Evolutionary conservation across 2,329 filamentous ascomycete species (phyloP).

Genomic region (Cercospora beticola): DNA sequence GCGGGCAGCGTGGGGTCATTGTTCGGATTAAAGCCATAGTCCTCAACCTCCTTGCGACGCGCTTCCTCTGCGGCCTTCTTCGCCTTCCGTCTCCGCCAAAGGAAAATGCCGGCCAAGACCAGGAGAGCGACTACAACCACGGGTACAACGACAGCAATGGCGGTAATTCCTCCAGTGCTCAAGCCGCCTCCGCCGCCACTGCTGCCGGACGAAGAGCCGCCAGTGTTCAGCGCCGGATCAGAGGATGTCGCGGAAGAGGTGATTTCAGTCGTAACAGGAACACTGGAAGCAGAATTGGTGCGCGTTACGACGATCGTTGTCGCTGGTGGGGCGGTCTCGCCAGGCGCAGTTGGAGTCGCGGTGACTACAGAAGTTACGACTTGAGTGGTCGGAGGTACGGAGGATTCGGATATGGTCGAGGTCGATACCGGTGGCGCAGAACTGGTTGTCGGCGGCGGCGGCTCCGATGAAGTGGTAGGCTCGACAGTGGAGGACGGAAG

Average conservation of each 20-base stretch:
- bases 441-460: constrained; percentile 12
- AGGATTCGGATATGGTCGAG: constrained; percentile 19
- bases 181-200: constrained; percentile 48
- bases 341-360: constrained; percentile 14
- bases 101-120: constrained; percentile 71
- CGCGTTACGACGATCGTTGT: constrained; percentile 23
- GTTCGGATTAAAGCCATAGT: constrained; percentile 98
- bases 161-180: constrained; percentile 68
- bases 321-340: constrained; percentile 13
- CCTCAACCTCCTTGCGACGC: constrained; percentile 91
- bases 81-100: constrained; percentile 87
- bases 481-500: constrained; percentile 18
- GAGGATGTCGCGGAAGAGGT: constrained; percentile 18
- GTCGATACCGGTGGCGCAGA: constrained; percentile 10
- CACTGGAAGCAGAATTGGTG: constrained; percentile 13
- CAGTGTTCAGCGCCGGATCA: constrained; percentile 17
- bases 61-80: constrained; percentile 82
- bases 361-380: constrained; percentile 26
- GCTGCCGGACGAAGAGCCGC: background rate
- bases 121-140: constrained; percentile 84
- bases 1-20: constrained; percentile 77
- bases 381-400: constrained; percentile 24
- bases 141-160: constrained; percentile 89
- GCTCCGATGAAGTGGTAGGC: constrained; percentile 5
- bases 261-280: constrained; percentile 17